Conservation (phyloP, 2,329 filamentous ascomycete species). For the Elsinoe australis region DNA sequence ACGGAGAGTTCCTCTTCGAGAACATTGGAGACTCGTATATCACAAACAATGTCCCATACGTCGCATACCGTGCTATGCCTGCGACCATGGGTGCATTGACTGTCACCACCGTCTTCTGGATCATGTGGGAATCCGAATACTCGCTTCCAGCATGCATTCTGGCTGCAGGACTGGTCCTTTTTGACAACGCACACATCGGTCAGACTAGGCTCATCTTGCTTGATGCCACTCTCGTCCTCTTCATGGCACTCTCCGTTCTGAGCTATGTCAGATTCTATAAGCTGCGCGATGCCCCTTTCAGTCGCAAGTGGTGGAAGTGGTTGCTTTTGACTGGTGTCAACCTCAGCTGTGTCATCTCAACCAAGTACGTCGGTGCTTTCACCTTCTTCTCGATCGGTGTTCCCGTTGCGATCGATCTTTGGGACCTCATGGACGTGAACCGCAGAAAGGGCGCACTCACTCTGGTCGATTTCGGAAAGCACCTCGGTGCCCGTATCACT, state of each 20-base stretch:
- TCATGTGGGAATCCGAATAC: constrained; percentile 99
- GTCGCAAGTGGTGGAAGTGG: constrained; percentile 99
- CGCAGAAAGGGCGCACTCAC: constrained; percentile 72
- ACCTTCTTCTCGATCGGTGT: constrained; percentile 96
- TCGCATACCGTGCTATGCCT: constrained; percentile 88
- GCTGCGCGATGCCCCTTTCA: constrained; percentile 78
- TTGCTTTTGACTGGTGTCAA: constrained; percentile 88
- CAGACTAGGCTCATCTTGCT: constrained; percentile 93
- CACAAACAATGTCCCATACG: constrained; percentile 91
- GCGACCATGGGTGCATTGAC: constrained; percentile 87
- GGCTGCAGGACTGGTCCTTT: constrained; percentile 75
- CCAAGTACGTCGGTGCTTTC: constrained; percentile 94
- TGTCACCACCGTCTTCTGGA: constrained; percentile 86
- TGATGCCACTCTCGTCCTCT: constrained; percentile 86
- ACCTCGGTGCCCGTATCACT: constrained; percentile 79
- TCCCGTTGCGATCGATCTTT: constrained; percentile 87
- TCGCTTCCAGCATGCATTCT: constrained; percentile 86
- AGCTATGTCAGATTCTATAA: constrained; percentile 99
- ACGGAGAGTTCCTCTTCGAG: constrained; percentile 95
- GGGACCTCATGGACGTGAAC: constrained; percentile 87
- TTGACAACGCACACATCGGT: constrained; percentile 96
- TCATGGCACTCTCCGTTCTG: constrained; percentile 90
- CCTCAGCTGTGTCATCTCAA: constrained; percentile 94
- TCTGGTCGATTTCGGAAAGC: constrained; percentile 73
- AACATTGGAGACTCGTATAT: constrained; percentile 99